A percentile compares a stretch with the other conserved stretches of the same genome.
phyloP scores from a whole-genome alignment of 495 filamentous ascomycete species.

The Barbatosphaeria neglecta region DNA sequence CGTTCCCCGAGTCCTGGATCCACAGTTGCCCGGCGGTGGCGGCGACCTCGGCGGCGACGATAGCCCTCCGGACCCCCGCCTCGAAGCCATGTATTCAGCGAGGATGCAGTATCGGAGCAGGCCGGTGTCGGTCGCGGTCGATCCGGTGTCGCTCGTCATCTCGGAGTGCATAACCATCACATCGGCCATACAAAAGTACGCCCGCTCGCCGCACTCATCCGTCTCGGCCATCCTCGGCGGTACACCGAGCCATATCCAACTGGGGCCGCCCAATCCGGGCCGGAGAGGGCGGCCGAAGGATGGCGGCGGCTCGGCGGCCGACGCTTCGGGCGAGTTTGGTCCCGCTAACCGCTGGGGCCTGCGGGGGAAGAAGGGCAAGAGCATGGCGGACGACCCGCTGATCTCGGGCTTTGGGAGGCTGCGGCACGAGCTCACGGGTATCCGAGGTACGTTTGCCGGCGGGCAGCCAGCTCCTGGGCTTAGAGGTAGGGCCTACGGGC shows the following conservation, averaged over 20 bases:
- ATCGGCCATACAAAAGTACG: conserved; percentile 95
- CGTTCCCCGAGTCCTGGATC: conserved; percentile 22
- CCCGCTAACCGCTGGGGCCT: conserved; percentile 66
- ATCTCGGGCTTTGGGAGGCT: conserved; percentile 90
- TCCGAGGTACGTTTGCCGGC: conserved; percentile 68
- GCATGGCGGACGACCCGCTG: conserved; percentile 95
- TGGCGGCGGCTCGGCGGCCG: conserved; percentile 9
- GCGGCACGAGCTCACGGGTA: conserved; percentile 78
- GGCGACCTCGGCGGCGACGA: conserved; percentile 4
- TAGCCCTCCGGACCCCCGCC: conserved; percentile 7
- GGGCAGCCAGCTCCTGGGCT: neutral
- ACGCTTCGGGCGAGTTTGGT: conserved; percentile 29
- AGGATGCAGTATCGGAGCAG: conserved; percentile 38
- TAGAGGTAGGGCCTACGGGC: too few species aligned
- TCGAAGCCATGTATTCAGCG: conserved; percentile 10
- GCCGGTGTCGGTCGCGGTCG: conserved; percentile 66
- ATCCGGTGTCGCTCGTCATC: conserved; percentile 88
- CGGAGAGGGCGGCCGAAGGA: conserved; percentile 20
- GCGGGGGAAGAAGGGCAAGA: conserved; percentile 93
- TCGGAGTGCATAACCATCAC: conserved; percentile 99
- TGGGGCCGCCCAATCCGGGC: conserved; percentile 29
- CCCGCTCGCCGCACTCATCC: conserved; percentile 90
- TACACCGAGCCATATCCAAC: conserved; percentile 42
- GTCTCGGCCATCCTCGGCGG: conserved; percentile 92
- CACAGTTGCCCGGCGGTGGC: conserved; percentile 10